Percentiles rank a stretch among this genome's conserved stretches.
Conservation (phyloP, 495 filamentous ascomycete species). For the Penicillium arizonense region DNA sequence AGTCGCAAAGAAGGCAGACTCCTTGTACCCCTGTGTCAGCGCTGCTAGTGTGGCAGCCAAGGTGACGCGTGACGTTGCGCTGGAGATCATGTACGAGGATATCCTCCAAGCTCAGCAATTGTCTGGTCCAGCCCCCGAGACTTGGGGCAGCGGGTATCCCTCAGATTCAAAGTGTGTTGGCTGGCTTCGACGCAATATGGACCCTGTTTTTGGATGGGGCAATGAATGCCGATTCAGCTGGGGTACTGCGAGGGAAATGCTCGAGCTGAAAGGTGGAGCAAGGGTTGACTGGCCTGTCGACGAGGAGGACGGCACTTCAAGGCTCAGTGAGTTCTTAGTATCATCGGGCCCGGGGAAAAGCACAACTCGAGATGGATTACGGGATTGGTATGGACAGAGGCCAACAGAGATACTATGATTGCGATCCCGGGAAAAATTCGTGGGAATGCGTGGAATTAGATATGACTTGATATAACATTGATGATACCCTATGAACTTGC, state of each 20-base stretch:
- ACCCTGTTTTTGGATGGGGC: conserved; percentile 94
- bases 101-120: conserved; percentile 23
- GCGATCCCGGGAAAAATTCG: not conserved
- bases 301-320: conserved; percentile 59
- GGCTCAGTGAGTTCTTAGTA: conserved; percentile 73
- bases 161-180: conserved; percentile 75
- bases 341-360: conserved; percentile 23
- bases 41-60: conserved; percentile 95
- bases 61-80: conserved; percentile 85
- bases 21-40: conserved; percentile 87
- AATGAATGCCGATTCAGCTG: conserved; percentile 90
- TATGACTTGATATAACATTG: conserved; percentile 21
- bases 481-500: conserved; percentile 24
- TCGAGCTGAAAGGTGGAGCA: conserved; percentile 64
- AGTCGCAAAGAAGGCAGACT: conserved; percentile 95
- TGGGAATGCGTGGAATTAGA: conserved; percentile 3
- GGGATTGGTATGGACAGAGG: conserved; percentile 43
- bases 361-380: conserved; percentile 29
- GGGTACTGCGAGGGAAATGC: conserved; percentile 90
- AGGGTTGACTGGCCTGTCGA: conserved; percentile 84
- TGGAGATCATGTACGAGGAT: conserved; percentile 70
- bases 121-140: conserved; percentile 25
- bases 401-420: conserved; percentile 30
- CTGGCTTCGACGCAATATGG: conserved; percentile 85
- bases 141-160: conserved; percentile 92